Base-by-base conservation (phyloP, 305 asterid genomes). In the Solanum hybrid region DNA sequence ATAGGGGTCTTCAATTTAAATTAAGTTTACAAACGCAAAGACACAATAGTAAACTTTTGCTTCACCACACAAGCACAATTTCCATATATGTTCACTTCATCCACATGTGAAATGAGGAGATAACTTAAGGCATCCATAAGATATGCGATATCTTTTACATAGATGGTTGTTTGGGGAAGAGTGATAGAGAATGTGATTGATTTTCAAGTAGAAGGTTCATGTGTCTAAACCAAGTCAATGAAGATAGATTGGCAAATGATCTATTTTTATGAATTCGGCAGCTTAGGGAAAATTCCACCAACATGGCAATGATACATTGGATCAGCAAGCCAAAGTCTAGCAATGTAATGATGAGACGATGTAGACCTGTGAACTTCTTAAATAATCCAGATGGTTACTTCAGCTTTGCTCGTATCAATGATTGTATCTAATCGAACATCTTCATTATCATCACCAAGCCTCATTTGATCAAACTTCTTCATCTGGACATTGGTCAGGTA, bases 401-500 rank as follows among this genome's bases (percentile, higher is more conserved):
- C 96, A 0, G 98, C 99, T 93, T 95, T 94, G n/a, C 36, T 24
- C 7, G 99, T 97, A 91, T 92, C 94, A 80, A 95, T 92, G 87
- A 94, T 78, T 69, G 69, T 34, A 88, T 96, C 95, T 89, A 96
- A 80, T 0, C 94, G 92, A 51, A 89, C 89, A 12, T 91, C 81
- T 89, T 94, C 96, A 31, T 94, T 94, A 24, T 92, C 91, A 6
- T 91, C 89, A 13, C 95, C 97, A 5, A 87, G 39, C 90, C 97
- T 93, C 90, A 89, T 89, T 42, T 61, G 89, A 89, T 97, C 98
- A 92, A 93, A 82, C 71, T 90, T 91, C 86, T 89, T 93, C 90
- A 96, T 87, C 87, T 92, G 94, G 79, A 94, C 74, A 84, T 97
- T 96, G 34, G 99, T 97, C 77, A 95, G 95, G 93, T 95, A 97